Conservation (phyloP, 768 basidiomycete genomes). For the Symmetrospora coprosmae region DNA sequence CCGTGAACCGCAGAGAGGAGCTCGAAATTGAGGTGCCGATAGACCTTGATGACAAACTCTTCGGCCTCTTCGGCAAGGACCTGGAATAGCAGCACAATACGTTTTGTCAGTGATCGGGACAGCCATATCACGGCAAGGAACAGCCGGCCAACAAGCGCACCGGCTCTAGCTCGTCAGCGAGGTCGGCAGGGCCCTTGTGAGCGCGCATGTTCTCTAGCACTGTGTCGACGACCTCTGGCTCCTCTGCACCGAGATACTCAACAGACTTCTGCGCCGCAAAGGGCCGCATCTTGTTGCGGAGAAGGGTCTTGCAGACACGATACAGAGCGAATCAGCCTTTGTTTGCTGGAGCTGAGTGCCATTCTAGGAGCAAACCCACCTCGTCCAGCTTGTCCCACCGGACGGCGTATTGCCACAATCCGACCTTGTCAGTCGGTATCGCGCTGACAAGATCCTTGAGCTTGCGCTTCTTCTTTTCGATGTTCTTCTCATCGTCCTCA, state of each 20-base stretch:
- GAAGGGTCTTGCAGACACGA: constrained; percentile 24
- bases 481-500: constrained; percentile 26
- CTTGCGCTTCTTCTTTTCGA: constrained; percentile 23
- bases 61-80: constrained; percentile 33
- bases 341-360: background rate
- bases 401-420: constrained; percentile 28
- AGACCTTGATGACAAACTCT: constrained; percentile 31
- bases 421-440: constrained; percentile 28
- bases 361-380: constrained; percentile 18
- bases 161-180: constrained; percentile 34
- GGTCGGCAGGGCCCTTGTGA: constrained; percentile 28
- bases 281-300: constrained; percentile 27
- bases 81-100: background rate
- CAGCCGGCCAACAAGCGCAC: constrained; percentile 10
- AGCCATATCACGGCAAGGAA: background rate
- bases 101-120: too few species aligned
- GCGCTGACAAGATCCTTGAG: constrained; percentile 24
- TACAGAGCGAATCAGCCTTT: background rate
- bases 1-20: constrained; percentile 12
- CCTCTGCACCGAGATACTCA: constrained; percentile 32
- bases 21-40: constrained; percentile 24
- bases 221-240: constrained; percentile 31
- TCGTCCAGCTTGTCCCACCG: constrained; percentile 29
- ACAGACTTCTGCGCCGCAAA: constrained; percentile 29
- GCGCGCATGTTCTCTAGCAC: constrained; percentile 29